A percentile compares a stretch with the other conserved stretches of the same genome.
phyloP scores from a whole-genome alignment of 306 rosid species.

The Phaseolus lunatus region DNA sequence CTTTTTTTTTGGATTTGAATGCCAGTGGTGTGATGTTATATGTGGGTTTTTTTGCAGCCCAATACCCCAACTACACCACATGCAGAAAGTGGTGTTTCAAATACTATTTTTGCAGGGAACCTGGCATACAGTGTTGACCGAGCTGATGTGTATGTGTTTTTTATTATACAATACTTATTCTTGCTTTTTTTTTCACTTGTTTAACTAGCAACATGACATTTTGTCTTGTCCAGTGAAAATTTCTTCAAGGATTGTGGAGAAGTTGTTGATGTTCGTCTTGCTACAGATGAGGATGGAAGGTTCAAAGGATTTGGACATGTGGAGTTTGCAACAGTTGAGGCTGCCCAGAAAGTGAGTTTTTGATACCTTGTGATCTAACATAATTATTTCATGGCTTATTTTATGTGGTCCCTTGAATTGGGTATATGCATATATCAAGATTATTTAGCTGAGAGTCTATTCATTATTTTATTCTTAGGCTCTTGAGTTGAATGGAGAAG shows the following conservation, averaged over 20 bases:
- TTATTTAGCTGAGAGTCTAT: neutral
- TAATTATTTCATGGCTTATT: neutral
- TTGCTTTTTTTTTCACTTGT: neutral
- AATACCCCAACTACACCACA: conserved; percentile 68
- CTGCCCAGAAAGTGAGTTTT: conserved; percentile 60
- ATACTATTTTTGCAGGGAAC: conserved; percentile 84
- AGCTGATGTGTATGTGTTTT: conserved; percentile 71
- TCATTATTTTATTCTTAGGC: conserved; percentile 54
- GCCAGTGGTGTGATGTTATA: neutral
- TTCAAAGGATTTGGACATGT: conserved; percentile 89
- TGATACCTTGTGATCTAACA: neutral
- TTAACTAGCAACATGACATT: neutral
- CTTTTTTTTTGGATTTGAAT: neutral
- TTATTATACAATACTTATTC: no score
- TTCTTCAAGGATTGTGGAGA: conserved; percentile 79
- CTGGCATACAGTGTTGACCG: conserved; percentile 56
- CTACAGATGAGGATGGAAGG: conserved; percentile 53
- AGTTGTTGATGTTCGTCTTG: conserved; percentile 73
- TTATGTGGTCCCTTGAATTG: no score
- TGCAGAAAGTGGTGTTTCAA: conserved; percentile 40
- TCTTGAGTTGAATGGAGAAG: conserved; percentile 59
- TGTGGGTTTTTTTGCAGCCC: conserved; percentile 56
- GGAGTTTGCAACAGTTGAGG: conserved; percentile 73
- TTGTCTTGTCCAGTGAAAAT: conserved; percentile 53
- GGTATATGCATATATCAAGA: no score